Conservation (phyloP, 2,329 filamentous ascomycete genomes). For the Paraconiothyrium brasiliense region DNA sequence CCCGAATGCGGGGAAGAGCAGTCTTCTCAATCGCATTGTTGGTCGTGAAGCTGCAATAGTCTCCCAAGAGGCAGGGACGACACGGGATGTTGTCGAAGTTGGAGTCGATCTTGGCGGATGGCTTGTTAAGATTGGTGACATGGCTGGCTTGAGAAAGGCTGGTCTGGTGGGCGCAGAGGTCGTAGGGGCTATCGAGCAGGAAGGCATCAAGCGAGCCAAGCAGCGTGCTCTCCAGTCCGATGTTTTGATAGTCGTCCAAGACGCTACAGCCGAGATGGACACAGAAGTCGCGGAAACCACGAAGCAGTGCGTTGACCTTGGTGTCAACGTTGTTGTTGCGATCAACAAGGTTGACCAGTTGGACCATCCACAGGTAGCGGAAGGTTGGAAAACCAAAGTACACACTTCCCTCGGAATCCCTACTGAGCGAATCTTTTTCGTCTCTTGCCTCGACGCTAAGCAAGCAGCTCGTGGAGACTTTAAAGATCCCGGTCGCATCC, state of each 20-base stretch:
- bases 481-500: slow-evolving; percentile 71
- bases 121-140: slow-evolving; percentile 93
- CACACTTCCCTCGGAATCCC: slow-evolving; percentile 33
- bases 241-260: slow-evolving; percentile 76
- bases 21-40: slow-evolving; percentile 87
- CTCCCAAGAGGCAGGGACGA: slow-evolving; percentile 90
- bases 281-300: slow-evolving; percentile 66
- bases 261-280: slow-evolving; percentile 75
- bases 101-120: slow-evolving; percentile 89
- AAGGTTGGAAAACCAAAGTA: slow-evolving; percentile 34
- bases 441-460: slow-evolving; percentile 76
- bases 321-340: slow-evolving; percentile 65
- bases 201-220: slow-evolving; percentile 89
- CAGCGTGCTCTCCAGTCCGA: slow-evolving; percentile 84
- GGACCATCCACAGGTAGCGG: slow-evolving; percentile 39
- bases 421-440: slow-evolving; percentile 62
- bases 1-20: slow-evolving; percentile 95
- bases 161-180: slow-evolving; percentile 37
- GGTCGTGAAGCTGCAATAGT: slow-evolving; percentile 96
- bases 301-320: slow-evolving; percentile 58
- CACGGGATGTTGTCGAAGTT: slow-evolving; percentile 91
- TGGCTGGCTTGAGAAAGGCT: slow-evolving; percentile 79
- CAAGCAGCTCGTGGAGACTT: slow-evolving; percentile 3
- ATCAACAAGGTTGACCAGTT: slow-evolving; percentile 70
- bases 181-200: slow-evolving; percentile 81